These are phyloP conservation scores for Penicillium digitatum DNA, from an alignment of 2,329 filamentous ascomycete species.

Conservation along the genomic window DNA sequence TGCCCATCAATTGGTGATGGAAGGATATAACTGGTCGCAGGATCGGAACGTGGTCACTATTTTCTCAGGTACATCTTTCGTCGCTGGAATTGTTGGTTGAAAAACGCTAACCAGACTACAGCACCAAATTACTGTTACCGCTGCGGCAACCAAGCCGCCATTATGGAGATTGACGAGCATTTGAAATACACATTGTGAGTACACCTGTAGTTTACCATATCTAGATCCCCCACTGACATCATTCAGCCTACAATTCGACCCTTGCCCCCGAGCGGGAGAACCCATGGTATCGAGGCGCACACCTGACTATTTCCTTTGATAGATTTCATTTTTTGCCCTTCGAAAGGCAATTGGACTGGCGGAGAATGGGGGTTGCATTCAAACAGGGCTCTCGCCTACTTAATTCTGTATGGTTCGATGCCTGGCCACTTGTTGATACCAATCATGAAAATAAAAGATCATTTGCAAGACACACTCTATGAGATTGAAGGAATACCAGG, in stretches of 20 bases:
- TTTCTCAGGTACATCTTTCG: constrained; percentile 70
- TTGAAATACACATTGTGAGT: constrained; percentile 99
- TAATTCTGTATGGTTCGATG: constrained; percentile 36
- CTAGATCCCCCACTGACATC: constrained; percentile 5
- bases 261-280: constrained; percentile 93
- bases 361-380: constrained; percentile 27
- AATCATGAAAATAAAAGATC: constrained; percentile 41
- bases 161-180: constrained; percentile 99
- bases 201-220: neutral
- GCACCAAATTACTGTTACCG: constrained; percentile 96
- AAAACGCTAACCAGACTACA: constrained; percentile 4
- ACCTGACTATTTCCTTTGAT: constrained; percentile 94
- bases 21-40: constrained; percentile 99
- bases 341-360: constrained; percentile 28
- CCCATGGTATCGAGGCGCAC: constrained; percentile 98
- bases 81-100: neutral
- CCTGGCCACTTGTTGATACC: constrained; percentile 40
- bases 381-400: constrained; percentile 25
- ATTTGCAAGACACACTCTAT: constrained; percentile 21
- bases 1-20: constrained; percentile 98
- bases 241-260: constrained; percentile 95
- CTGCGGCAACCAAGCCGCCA: constrained; percentile 98
- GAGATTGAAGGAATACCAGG: neutral
- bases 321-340: constrained; percentile 32
- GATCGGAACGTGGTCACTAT: constrained; percentile 98